A percentile compares a stretch with the other conserved stretches of the same genome.
Evolutionary conservation across 2,329 filamentous ascomycete genomes (phyloP).

Genomic region (Paecilomyces dactylethromorphus): DNA sequence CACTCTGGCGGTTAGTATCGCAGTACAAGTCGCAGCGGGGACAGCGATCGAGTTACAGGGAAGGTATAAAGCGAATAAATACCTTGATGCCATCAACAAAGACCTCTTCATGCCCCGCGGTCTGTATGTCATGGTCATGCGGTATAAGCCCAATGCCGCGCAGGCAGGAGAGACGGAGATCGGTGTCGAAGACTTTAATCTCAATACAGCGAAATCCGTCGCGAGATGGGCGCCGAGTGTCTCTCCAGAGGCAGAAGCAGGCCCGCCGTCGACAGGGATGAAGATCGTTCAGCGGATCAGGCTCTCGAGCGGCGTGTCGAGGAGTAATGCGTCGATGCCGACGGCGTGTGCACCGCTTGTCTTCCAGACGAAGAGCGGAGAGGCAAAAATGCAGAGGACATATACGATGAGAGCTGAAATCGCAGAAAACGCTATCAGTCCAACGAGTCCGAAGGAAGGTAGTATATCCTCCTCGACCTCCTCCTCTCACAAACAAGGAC

Average conservation of each 20-base stretch:
- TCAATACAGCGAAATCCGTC: not conserved
- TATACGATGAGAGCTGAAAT: not conserved
- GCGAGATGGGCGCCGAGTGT: not conserved
- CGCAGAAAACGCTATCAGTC: not conserved
- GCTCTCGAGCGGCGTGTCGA: not conserved
- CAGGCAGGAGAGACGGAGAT: not conserved
- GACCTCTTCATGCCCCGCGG: not conserved
- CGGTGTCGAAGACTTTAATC: not conserved
- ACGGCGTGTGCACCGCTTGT: not conserved
- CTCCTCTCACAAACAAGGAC: not conserved
- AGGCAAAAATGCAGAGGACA: not conserved
- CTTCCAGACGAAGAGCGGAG: not conserved
- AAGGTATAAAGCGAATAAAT: not conserved
- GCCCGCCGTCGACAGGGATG: not conserved
- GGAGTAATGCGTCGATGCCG: not conserved
- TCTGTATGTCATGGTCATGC: constrained; percentile 1
- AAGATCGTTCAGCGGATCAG: not conserved
- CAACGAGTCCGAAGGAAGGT: too few species aligned
- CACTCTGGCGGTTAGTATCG: not conserved
- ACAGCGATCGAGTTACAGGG: not conserved
- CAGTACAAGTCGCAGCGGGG: not conserved
- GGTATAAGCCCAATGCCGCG: not conserved
- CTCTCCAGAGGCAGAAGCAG: not conserved
- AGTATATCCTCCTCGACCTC: not conserved
- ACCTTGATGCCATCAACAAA: not conserved